These are phyloP conservation scores for Leccinum ochraceum DNA, from an alignment of 768 basidiomycete genomes.

Conservation along the genomic window DNA sequence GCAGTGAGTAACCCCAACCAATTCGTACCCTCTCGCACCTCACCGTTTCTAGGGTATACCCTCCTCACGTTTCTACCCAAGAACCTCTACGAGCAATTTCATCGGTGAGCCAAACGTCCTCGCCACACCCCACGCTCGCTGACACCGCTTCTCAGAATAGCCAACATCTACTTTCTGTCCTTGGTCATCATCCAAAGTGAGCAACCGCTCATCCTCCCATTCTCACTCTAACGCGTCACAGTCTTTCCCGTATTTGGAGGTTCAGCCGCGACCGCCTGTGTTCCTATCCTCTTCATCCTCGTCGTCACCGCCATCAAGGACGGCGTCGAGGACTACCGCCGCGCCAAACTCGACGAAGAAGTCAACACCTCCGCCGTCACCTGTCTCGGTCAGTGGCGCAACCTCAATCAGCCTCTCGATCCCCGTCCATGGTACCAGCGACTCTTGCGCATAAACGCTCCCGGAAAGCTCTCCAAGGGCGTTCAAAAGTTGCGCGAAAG, in stretches of 20 bases:
- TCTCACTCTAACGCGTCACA: conserved; percentile 31
- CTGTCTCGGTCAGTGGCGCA: conserved; percentile 85
- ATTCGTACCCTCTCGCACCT: background rate
- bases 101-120: conserved; percentile 51
- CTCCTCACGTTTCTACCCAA: conserved; percentile 88
- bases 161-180: conserved; percentile 89
- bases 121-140: background rate
- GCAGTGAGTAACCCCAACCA: conserved; percentile 57
- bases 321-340: conserved; percentile 94
- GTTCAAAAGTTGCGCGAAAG: conserved; percentile 81
- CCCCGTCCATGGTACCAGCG: conserved; percentile 71
- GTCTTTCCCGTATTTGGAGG: conserved; percentile 93
- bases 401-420: conserved; percentile 85
- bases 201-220: conserved; percentile 18
- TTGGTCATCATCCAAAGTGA: conserved; percentile 80
- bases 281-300: conserved; percentile 88
- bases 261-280: conserved; percentile 73
- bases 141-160: conserved; percentile 50
- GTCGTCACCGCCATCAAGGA: conserved; percentile 93
- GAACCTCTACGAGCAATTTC: conserved; percentile 94
- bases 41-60: conserved; percentile 71
- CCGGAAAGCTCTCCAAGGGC: conserved; percentile 80
- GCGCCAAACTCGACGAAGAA: conserved; percentile 82
- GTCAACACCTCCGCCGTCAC: conserved; percentile 95
- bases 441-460: conserved; percentile 66